A percentile compares a stretch with the other conserved stretches of the same genome.
phyloP scores from a whole-genome alignment of 2,329 filamentous ascomycete species.

The Paracoccidioides lutzii region DNA sequence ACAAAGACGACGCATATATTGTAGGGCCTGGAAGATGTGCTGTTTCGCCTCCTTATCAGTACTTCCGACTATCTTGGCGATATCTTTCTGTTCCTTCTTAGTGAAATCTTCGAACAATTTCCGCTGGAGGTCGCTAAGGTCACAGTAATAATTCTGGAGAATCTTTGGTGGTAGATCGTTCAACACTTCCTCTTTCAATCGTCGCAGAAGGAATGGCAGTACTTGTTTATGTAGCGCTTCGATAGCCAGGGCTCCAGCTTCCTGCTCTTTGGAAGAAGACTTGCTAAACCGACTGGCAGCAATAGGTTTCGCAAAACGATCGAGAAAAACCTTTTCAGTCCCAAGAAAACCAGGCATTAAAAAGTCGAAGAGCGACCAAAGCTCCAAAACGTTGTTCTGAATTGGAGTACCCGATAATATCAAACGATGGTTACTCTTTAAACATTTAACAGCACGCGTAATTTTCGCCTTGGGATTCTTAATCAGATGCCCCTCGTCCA shows the following conservation, averaged over 20 bases:
- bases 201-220: constrained; percentile 84
- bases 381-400: constrained; percentile 90
- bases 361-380: constrained; percentile 98
- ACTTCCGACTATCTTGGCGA: constrained; percentile 69
- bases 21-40: constrained; percentile 96
- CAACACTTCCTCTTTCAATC: constrained; percentile 93
- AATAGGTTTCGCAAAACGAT: constrained; percentile 89
- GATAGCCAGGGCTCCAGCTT: constrained; percentile 87
- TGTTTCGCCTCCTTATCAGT: constrained; percentile 90
- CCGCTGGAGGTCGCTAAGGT: constrained; percentile 85
- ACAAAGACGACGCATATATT: constrained; percentile 99
- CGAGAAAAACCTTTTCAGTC: constrained; percentile 90
- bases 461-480: constrained; percentile 98
- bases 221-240: constrained; percentile 99
- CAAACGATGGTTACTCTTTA: constrained; percentile 83
- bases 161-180: constrained; percentile 97
- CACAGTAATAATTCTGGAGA: constrained; percentile 97
- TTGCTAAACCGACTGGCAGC: constrained; percentile 91
- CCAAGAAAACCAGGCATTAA: constrained; percentile 97
- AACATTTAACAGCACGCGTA: constrained; percentile 77
- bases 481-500: constrained; percentile 95
- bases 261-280: constrained; percentile 95
- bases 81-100: constrained; percentile 79
- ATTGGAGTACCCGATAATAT: constrained; percentile 96
- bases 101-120: constrained; percentile 94